phyloP scores from a whole-genome alignment of 208 protist species.

The Wallacemonas sp. region DNA sequence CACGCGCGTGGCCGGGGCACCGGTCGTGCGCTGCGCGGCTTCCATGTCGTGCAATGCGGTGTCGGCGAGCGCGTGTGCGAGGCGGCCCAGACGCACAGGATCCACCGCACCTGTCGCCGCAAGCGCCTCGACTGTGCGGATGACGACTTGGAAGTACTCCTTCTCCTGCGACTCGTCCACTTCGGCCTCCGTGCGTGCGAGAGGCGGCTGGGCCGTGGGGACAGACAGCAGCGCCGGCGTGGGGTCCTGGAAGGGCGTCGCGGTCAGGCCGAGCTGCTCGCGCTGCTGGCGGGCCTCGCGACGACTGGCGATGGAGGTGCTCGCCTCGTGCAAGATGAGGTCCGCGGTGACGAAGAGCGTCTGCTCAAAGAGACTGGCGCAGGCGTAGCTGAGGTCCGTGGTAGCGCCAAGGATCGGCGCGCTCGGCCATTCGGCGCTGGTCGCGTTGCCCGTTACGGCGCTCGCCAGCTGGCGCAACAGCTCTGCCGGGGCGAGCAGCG shows the following conservation, averaged over 20 bases:
- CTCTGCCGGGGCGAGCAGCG: constrained; percentile 16
- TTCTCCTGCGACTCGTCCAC: constrained; percentile 36
- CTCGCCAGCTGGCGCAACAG: constrained; percentile 20
- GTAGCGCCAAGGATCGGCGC: constrained; percentile 25
- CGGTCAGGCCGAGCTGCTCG: constrained; percentile 22
- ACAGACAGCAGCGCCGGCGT: not conserved
- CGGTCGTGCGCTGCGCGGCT: not conserved
- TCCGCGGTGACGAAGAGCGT: constrained; percentile 18
- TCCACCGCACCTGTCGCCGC: constrained; percentile 11
- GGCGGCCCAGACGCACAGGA: constrained; percentile 14
- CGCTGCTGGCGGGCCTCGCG: constrained; percentile 22
- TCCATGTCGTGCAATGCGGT: constrained; percentile 13
- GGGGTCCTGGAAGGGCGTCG: not conserved
- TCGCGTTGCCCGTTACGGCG: not conserved
- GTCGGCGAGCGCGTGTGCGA: constrained; percentile 21
- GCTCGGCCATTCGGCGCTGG: constrained; percentile 9
- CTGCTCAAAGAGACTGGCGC: constrained; percentile 24
- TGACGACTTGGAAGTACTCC: constrained; percentile 29
- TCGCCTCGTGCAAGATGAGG: constrained; percentile 23
- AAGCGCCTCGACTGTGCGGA: constrained; percentile 30
- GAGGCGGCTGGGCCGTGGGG: no score
- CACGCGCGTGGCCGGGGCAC: not conserved
- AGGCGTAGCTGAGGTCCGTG: constrained; percentile 18
- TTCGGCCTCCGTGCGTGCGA: constrained; percentile 33
- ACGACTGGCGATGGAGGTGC: constrained; percentile 12